Evolutionary conservation across 2,329 filamentous ascomycete species (phyloP).

Genomic region (Polychaeton citri): DNA sequence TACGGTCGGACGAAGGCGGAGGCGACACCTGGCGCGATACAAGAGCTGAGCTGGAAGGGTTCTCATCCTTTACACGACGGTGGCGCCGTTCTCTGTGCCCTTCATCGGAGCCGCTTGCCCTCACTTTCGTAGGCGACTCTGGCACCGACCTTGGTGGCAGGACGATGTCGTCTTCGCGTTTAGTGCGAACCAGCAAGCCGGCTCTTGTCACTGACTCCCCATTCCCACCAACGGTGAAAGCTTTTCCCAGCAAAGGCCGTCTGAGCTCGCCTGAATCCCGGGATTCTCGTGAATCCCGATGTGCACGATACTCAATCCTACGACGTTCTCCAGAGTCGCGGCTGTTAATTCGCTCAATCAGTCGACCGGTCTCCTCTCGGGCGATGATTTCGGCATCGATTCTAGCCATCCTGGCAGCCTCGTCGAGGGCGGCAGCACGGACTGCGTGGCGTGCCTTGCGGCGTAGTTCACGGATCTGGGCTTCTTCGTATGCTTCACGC

Average conservation of each 20-base stretch:
- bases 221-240: background rate
- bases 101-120: background rate
- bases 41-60: background rate
- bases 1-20: background rate
- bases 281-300: background rate
- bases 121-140: background rate
- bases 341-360: background rate
- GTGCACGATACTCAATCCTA: background rate
- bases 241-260: background rate
- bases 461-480: background rate
- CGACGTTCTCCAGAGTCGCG: background rate
- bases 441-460: background rate
- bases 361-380: background rate
- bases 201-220: background rate
- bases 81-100: background rate
- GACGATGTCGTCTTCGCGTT: background rate
- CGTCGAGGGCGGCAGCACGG: background rate
- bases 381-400: background rate
- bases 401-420: background rate
- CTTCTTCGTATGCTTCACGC: background rate
- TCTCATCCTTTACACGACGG: background rate
- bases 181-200: background rate
- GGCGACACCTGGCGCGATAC: too few species aligned
- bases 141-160: background rate
- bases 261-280: background rate